phyloP scores from a whole-genome alignment of 257 asterid genomes.

The Echites panduratus region DNA sequence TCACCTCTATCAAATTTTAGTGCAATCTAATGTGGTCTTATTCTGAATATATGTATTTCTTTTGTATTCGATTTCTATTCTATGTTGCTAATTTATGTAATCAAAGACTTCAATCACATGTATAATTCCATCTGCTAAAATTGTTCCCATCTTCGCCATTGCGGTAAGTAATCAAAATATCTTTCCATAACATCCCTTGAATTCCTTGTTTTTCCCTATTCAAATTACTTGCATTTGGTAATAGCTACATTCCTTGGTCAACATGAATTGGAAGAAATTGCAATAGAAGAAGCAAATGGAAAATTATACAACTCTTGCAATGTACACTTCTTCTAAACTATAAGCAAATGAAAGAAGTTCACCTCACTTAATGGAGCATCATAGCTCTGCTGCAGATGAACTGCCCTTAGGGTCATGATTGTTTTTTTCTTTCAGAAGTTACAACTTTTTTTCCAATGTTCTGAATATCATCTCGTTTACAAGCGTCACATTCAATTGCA shows the following conservation, averaged over 20 bases:
- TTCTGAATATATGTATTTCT: background rate
- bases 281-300: background rate
- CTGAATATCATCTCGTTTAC: background rate
- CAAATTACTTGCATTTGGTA: background rate
- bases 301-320: background rate
- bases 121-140: background rate
- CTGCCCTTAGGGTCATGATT: background rate
- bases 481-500: background rate
- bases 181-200: background rate
- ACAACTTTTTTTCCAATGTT: background rate
- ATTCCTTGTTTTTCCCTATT: background rate
- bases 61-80: background rate
- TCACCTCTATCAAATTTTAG: slow-evolving; percentile 8
- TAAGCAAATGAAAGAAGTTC: background rate
- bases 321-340: background rate
- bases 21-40: background rate
- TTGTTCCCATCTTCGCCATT: background rate
- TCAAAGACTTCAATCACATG: background rate
- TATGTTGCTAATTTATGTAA: background rate
- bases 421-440: slow-evolving; percentile 7
- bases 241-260: background rate
- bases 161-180: background rate
- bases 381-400: background rate
- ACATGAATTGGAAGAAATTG: background rate
- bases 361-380: background rate